These are phyloP conservation scores for Chlorella sp. DNA, from an alignment of 139 green algal genomes.

Conservation along the genomic window DNA sequence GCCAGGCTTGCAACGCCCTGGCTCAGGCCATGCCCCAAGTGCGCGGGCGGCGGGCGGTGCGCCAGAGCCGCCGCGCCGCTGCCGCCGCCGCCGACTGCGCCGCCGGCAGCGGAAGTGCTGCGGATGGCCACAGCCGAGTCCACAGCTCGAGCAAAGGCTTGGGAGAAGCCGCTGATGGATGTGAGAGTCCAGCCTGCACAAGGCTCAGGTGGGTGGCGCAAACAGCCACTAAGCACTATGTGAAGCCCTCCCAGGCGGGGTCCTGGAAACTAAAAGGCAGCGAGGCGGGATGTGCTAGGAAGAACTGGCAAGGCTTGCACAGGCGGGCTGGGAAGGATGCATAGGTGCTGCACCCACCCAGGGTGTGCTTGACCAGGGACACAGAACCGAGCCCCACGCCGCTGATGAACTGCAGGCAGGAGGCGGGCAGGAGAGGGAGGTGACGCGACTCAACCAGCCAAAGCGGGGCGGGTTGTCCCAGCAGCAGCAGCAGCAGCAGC, in stretches of 20 bases:
- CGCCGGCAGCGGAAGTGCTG: not conserved
- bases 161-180: slow-evolving; percentile 63
- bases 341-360: slow-evolving; percentile 41
- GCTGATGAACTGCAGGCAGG: slow-evolving; percentile 53
- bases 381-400: slow-evolving; percentile 66
- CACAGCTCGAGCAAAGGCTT: slow-evolving; percentile 52
- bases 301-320: no score
- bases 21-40: slow-evolving; percentile 9
- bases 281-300: not conserved
- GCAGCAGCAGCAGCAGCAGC: no score
- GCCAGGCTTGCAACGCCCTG: slow-evolving; percentile 29
- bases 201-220: no score
- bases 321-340: no score
- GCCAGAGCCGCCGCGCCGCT: not conserved
- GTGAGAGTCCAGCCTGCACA: slow-evolving; percentile 65
- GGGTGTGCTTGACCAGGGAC: slow-evolving; percentile 68
- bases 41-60: slow-evolving; percentile 20
- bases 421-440: no score
- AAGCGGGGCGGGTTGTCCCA: no score
- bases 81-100: not conserved
- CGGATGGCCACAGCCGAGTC: slow-evolving; percentile 39
- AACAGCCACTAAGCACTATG: no score
- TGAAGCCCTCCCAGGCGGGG: no score
- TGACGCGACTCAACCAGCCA: no score
- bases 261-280: no score